Conservation (phyloP, 2,329 filamentous ascomycete species). For the Talaromyces sp. region DNA sequence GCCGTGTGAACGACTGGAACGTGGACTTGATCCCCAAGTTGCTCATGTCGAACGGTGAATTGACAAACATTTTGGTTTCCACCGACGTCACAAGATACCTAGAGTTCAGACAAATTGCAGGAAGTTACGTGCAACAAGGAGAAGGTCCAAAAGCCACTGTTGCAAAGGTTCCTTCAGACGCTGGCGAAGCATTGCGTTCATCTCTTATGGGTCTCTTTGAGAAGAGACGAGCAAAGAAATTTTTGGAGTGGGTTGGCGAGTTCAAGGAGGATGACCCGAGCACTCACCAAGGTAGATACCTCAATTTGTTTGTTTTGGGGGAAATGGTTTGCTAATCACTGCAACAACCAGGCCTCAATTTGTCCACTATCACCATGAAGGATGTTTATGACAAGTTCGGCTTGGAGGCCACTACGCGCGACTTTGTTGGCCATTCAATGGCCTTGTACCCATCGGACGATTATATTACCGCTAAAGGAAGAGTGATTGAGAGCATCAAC, state of each 20-base stretch:
- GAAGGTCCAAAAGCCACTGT: constrained; percentile 77
- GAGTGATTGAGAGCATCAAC: constrained; percentile 77
- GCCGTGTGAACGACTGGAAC: constrained; percentile 96
- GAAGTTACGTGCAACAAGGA: constrained; percentile 93
- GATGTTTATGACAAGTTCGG: constrained; percentile 99
- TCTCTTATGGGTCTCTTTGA: constrained; percentile 96
- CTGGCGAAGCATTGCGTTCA: constrained; percentile 81
- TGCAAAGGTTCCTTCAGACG: constrained; percentile 94
- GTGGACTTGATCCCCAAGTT: constrained; percentile 98
- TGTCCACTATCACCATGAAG: constrained; percentile 80
- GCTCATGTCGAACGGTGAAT: constrained; percentile 95
- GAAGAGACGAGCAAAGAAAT: constrained; percentile 94
- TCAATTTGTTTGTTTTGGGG: background rate
- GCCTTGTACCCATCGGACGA: constrained; percentile 87
- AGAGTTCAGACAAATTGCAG: constrained; percentile 90
- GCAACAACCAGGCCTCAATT: constrained; percentile 62
- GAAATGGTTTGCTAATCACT: background rate
- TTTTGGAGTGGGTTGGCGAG: constrained; percentile 88
- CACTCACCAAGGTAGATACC: constrained; percentile 75
- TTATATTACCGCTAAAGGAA: constrained; percentile 69
- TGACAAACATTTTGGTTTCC: constrained; percentile 97
- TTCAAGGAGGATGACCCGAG: constrained; percentile 76
- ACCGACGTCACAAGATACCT: constrained; percentile 87
- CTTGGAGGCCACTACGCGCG: constrained; percentile 79
- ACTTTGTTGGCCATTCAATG: constrained; percentile 98